Conservation (phyloP, 108 stramenopile species). For the Aurantiochytrium sp. region DNA sequence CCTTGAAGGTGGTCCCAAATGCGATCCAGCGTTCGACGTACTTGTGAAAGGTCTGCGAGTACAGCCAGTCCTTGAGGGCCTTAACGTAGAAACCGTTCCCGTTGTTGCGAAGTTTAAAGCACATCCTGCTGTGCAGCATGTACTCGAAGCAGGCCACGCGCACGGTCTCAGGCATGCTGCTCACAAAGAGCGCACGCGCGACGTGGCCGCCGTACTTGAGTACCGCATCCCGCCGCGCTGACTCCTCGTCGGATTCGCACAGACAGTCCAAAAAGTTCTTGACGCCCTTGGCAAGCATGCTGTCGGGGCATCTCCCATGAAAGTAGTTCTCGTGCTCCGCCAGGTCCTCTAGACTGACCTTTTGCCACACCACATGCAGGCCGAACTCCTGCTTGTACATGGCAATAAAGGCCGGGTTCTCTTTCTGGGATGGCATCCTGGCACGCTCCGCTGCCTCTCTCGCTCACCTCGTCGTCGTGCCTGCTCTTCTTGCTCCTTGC, state of each 20-base stretch:
- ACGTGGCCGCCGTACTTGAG: background rate
- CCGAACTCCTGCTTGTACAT: conserved; percentile 3
- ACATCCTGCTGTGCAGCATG: background rate
- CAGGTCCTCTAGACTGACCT: background rate
- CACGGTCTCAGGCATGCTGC: background rate
- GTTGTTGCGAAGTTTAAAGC: conserved; percentile 1
- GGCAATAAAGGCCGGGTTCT: background rate
- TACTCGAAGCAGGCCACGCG: conserved; percentile 4
- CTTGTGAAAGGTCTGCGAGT: background rate
- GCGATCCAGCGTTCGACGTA: background rate
- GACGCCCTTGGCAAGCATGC: background rate
- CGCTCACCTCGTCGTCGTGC: no score
- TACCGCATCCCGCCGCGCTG: background rate
- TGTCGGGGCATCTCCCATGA: background rate
- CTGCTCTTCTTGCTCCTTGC: no score
- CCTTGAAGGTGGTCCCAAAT: background rate
- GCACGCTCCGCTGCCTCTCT: background rate
- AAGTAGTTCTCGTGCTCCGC: conserved; percentile 6
- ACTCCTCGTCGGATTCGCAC: background rate
- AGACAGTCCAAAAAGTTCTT: conserved; percentile 7
- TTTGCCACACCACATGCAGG: background rate
- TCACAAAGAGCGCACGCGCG: background rate
- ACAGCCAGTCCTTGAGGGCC: background rate
- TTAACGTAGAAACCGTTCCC: background rate
- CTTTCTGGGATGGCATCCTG: background rate